Evolutionary conservation across 1,284 basidiomycete species (phyloP), one percentile per base, ranked within the genome.

Genomic region (Microbotryum lychnidis-dioicae): DNA sequence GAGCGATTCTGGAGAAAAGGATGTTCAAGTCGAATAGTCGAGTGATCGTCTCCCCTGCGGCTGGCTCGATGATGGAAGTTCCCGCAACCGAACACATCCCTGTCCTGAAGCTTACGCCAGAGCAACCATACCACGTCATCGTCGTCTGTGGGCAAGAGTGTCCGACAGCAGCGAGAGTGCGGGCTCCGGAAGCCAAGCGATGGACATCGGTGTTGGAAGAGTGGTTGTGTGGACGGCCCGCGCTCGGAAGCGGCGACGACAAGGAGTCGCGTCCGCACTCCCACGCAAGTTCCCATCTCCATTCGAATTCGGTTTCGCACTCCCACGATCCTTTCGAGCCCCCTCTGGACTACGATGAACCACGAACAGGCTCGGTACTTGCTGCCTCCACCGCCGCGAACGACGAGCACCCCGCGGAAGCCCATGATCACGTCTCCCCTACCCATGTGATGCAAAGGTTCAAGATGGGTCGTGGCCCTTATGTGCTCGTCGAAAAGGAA

Each of bases 401-500:
- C 37, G 37, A 42, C 1, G 12, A 42, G 37, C 10, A 42, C 6
- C 16, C 37, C 14, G 37, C 14, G 37, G 37, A 42, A 42, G 14
- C 37, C 14, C 37, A 42, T 18, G 37, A 42, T 18, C 37, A 18
- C 12, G 37, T 42, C 16, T 42, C 37, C 37, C 37, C 37, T 18
- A 42, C 37, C 37, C 37, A 42, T 42, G 21, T 29, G 45, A 16
- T 23, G 20, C 18, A 18, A 42, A 25, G 16, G 12, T 42, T 44
- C 12, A 55, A 56, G 23, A 49, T 27, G 21, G 21, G 57, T 3
- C 44, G 57, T 29, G 63, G 63, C 0, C 88, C 88, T 6, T 93
- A 93, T 71, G 80, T 87, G 70, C 78, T 91, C 16, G 78, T 91
- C 23, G 80, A 83, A 56, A 93, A 93, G 74, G 88, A 92, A 68